These are phyloP conservation scores for Exutisphaerella laricina DNA, from an alignment of 2,329 filamentous ascomycete species.

Conservation along the genomic window DNA sequence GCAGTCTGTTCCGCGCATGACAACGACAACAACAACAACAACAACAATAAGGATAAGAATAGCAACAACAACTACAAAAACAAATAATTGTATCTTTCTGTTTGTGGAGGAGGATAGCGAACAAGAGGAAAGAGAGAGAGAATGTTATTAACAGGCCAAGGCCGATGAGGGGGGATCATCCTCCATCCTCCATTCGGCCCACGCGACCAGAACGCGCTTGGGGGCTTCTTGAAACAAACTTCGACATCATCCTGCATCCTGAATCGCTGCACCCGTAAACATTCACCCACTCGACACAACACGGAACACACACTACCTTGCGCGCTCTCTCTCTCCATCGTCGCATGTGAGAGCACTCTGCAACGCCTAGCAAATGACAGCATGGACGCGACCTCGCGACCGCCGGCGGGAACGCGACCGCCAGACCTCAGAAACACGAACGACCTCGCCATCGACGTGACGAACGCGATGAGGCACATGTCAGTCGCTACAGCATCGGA, in stretches of 20 bases:
- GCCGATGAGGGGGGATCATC: too few species aligned
- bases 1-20: constrained; percentile 1
- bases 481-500: constrained; percentile 8
- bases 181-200: too few species aligned
- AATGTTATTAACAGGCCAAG: too few species aligned
- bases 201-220: neutral
- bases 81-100: neutral
- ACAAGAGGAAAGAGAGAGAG: too few species aligned
- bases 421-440: constrained; percentile 6
- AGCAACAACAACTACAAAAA: neutral
- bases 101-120: too few species aligned
- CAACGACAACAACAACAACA: too few species aligned
- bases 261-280: neutral
- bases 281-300: neutral
- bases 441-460: constrained; percentile 9
- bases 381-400: constrained; percentile 3
- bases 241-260: neutral
- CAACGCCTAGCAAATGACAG: neutral
- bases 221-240: neutral
- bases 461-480: constrained; percentile 11
- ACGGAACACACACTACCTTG: neutral
- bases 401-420: neutral
- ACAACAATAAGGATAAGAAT: neutral
- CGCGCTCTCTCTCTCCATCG: neutral
- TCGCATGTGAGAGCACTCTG: neutral